These are phyloP conservation scores for Quercus phellos DNA, from an alignment of 331 rosid species.

Conservation along the genomic window DNA sequence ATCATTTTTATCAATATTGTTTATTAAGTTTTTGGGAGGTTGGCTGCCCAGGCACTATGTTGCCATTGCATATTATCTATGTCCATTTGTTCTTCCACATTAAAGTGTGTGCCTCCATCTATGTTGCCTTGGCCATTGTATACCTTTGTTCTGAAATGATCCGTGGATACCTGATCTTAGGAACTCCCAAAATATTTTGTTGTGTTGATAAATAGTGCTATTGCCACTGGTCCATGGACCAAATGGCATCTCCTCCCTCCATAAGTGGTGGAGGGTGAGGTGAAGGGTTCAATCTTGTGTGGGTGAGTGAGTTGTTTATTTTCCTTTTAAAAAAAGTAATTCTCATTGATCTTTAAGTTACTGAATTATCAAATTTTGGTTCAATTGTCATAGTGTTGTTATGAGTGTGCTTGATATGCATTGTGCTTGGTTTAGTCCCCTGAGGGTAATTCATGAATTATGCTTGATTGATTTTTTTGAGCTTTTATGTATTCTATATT, in stretches of 20 bases:
- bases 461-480: neutral
- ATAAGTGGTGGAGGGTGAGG: neutral
- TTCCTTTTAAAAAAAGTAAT: neutral
- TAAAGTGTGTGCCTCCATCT: neutral
- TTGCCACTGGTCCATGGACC: neutral
- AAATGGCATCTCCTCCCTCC: neutral
- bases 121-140: neutral
- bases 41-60: neutral
- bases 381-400: neutral
- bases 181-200: neutral
- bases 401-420: neutral
- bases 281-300: neutral
- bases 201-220: neutral
- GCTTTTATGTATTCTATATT: neutral
- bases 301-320: neutral
- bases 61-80: neutral
- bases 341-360: neutral
- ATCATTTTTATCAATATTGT: neutral
- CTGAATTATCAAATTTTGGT: neutral
- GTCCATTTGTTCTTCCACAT: neutral
- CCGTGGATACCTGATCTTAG: neutral
- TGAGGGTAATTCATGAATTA: neutral
- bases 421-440: neutral
- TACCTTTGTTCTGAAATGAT: neutral
- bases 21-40: neutral